These are phyloP conservation scores for Tricholoma flavovirens DNA, from an alignment of 768 basidiomycete species.

Conservation along the genomic window DNA sequence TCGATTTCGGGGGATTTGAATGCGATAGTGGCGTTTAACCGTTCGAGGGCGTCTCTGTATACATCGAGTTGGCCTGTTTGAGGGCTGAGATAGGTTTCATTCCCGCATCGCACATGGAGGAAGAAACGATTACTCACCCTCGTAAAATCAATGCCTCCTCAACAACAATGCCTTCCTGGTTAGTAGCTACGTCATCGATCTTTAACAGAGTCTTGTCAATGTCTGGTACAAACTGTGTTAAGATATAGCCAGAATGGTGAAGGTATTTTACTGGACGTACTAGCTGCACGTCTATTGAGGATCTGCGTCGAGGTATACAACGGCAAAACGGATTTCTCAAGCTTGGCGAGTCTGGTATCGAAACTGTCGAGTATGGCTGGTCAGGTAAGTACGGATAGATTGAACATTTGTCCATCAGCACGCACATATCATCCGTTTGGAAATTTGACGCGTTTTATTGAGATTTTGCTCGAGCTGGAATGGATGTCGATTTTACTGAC, in stretches of 20 bases:
- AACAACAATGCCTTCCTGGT: slow-evolving; percentile 66
- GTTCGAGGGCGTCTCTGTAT: slow-evolving; percentile 71
- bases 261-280: slow-evolving; percentile 50
- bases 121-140: slow-evolving; percentile 43
- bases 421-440: slow-evolving; percentile 82
- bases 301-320: slow-evolving; percentile 76
- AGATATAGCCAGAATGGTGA: background rate
- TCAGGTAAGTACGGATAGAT: slow-evolving; percentile 22
- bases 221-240: slow-evolving; percentile 37
- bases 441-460: slow-evolving; percentile 79
- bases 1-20: slow-evolving; percentile 61
- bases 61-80: slow-evolving; percentile 57
- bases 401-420: slow-evolving; percentile 4
- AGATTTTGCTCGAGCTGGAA: slow-evolving; percentile 81
- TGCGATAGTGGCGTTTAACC: slow-evolving; percentile 73
- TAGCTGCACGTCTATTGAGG: slow-evolving; percentile 64
- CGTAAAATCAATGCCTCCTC: slow-evolving; percentile 77
- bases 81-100: slow-evolving; percentile 41
- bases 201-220: slow-evolving; percentile 74
- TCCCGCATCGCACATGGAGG: background rate
- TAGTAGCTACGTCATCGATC: slow-evolving; percentile 75
- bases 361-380: slow-evolving; percentile 80
- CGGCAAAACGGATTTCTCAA: slow-evolving; percentile 82
- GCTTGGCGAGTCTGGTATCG: slow-evolving; percentile 72
- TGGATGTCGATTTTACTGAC: background rate